Conservation (phyloP, 2,329 filamentous ascomycete species). For the Phialemonium atrogriseum region DNA sequence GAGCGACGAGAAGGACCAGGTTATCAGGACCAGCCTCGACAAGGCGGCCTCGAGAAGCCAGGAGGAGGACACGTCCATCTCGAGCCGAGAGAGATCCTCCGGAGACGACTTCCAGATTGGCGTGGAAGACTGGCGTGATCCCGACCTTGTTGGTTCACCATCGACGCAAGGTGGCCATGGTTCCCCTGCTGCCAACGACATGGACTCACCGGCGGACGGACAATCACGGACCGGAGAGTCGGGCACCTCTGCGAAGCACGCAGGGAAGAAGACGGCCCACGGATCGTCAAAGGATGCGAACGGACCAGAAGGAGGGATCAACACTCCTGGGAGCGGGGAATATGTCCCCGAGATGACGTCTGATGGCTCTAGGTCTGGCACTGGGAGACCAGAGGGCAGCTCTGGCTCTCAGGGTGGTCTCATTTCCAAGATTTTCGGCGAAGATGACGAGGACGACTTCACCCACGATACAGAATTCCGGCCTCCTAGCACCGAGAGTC, state of each 20-base stretch:
- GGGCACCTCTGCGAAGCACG: constrained; percentile 9
- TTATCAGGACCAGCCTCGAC: constrained; percentile 31
- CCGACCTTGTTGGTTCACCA: constrained; percentile 51
- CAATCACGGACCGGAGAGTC: constrained; percentile 5
- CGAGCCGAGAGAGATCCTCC: constrained; percentile 12
- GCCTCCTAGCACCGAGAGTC: constrained; percentile 7
- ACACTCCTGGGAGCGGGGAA: constrained; percentile 65
- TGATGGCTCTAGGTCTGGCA: constrained; percentile 1
- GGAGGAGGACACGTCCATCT: constrained; percentile 12
- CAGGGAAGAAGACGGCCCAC: constrained; percentile 15
- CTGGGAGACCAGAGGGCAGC: constrained; percentile 5
- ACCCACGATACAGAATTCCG: constrained; percentile 16
- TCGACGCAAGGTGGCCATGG: too few relatives aligned
- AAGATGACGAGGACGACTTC: constrained; percentile 27
- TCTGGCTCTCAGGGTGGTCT: constrained; percentile 22
- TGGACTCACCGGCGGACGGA: too few relatives aligned
- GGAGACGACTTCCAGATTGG: constrained; percentile 69
- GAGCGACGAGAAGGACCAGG: constrained; percentile 44
- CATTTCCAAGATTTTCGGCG: constrained; percentile 42
- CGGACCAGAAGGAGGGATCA: constrained; percentile 54
- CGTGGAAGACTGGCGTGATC: constrained; percentile 81
- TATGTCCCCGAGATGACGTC: constrained; percentile 34
- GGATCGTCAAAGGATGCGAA: constrained; percentile 17
- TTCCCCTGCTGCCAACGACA: too few relatives aligned
- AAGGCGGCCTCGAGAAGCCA: constrained; percentile 27